Conservation (phyloP, 2,329 filamentous ascomycete genomes). For the Blumeria graminis region DNA sequence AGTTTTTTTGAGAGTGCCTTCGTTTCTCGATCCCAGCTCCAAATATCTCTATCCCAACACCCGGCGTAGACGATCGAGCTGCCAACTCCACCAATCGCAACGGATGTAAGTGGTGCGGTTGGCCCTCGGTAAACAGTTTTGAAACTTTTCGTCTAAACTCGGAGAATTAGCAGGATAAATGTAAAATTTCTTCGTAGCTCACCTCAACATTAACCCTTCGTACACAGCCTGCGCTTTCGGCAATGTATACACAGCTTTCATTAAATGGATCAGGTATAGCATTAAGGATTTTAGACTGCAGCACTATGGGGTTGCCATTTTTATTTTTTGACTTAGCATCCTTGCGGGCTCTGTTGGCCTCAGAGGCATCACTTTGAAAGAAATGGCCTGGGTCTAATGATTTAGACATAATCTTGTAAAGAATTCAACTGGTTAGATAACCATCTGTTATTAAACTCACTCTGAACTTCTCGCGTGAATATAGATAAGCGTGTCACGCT, state of each 20-base stretch:
- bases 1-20: slow-evolving; percentile 31
- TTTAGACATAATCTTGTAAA: slow-evolving; percentile 27
- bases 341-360: slow-evolving; percentile 27
- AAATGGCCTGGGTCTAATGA: slow-evolving; percentile 58
- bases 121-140: slow-evolving; percentile 43
- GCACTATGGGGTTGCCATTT: slow-evolving; percentile 53
- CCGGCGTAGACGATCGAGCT: slow-evolving; percentile 52
- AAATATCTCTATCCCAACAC: slow-evolving; percentile 84
- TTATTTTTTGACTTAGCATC: slow-evolving; percentile 50
- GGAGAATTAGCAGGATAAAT: background rate
- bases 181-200: slow-evolving; percentile 15
- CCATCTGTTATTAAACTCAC: too few species aligned
- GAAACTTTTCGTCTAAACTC: slow-evolving; percentile 18
- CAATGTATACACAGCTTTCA: slow-evolving; percentile 41
- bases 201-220: slow-evolving; percentile 55
- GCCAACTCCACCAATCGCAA: slow-evolving; percentile 37
- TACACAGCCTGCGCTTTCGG: slow-evolving; percentile 66
- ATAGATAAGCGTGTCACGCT: background rate
- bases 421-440: too few species aligned
- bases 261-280: slow-evolving; percentile 42
- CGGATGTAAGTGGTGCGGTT: slow-evolving; percentile 53
- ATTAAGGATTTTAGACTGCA: slow-evolving; percentile 72
- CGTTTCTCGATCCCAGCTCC: slow-evolving; percentile 52
- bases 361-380: slow-evolving; percentile 52
- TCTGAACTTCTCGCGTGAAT: too few species aligned